Evolutionary conservation across 75 land plant species (phyloP).

Genomic region (Gnetum montanum): DNA sequence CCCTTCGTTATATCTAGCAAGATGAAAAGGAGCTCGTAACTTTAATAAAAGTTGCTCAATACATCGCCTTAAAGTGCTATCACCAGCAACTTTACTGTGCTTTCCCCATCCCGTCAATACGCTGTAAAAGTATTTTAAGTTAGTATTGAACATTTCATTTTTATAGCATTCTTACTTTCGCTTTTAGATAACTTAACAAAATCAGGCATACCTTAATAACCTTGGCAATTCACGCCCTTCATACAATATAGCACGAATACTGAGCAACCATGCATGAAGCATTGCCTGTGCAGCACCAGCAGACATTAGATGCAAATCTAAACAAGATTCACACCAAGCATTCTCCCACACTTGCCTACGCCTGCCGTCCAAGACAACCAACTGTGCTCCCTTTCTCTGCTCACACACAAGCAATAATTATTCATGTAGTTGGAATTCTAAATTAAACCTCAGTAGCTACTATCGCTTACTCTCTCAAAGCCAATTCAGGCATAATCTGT

Average conservation of each 20-base stretch:
- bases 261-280: constrained; percentile 91
- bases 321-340: constrained; percentile 70
- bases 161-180: not conserved
- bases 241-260: constrained; percentile 59
- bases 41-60: constrained; percentile 57
- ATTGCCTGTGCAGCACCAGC: constrained; percentile 97
- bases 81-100: constrained; percentile 93
- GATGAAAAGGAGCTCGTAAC: constrained; percentile 81
- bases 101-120: constrained; percentile 99
- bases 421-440: too few relatives aligned
- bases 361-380: constrained; percentile 87
- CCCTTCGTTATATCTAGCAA: constrained; percentile 70
- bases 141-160: too few relatives aligned
- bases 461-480: too few relatives aligned
- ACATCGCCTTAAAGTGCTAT: constrained; percentile 65
- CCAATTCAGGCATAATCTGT: too few relatives aligned
- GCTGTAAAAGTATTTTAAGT: constrained; percentile 48
- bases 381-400: constrained; percentile 84
- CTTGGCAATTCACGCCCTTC: constrained; percentile 75
- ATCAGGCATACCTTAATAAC: constrained; percentile 71
- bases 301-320: constrained; percentile 97
- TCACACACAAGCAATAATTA: not conserved
- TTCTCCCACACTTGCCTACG: constrained; percentile 86
- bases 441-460: too few relatives aligned
- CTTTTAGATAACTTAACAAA: not conserved